Percentiles rank a stretch among this genome's conserved stretches.
These are phyloP conservation scores for Chaetothyriales sp. DNA, from an alignment of 2,329 filamentous ascomycete genomes.

Conservation along the genomic window DNA sequence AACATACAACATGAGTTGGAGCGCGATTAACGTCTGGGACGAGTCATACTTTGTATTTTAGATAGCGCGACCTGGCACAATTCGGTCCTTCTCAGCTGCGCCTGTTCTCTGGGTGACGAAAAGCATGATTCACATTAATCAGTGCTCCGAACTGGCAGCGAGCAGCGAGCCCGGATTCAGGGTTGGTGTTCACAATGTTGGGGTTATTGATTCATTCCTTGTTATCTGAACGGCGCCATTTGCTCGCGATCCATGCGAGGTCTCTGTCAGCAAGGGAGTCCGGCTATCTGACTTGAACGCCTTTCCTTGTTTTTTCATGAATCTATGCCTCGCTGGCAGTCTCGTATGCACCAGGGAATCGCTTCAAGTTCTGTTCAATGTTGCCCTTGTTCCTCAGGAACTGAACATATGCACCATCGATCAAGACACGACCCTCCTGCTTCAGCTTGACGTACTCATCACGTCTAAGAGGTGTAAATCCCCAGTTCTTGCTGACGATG, in stretches of 20 bases:
- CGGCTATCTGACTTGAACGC: neutral
- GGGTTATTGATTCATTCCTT: neutral
- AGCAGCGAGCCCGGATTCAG: too few relatives aligned
- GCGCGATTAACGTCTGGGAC: neutral
- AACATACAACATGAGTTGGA: neutral
- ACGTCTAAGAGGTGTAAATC: slow-evolving; percentile 94
- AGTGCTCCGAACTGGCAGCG: neutral
- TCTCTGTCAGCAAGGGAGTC: neutral
- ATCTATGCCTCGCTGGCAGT: slow-evolving; percentile 32
- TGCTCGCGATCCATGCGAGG: neutral
- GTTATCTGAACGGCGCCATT: neutral
- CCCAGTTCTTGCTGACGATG: slow-evolving; percentile 99
- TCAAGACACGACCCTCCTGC: slow-evolving; percentile 82
- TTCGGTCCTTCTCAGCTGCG: neutral
- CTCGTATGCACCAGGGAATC: slow-evolving; percentile 79
- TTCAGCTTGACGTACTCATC: slow-evolving; percentile 97
- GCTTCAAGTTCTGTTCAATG: slow-evolving; percentile 74
- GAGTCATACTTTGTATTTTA: neutral
- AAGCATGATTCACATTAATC: neutral
- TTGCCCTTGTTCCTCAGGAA: slow-evolving; percentile 92
- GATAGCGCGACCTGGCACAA: too few relatives aligned
- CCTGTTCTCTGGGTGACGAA: neutral
- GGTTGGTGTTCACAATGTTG: neutral
- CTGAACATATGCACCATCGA: slow-evolving; percentile 98
- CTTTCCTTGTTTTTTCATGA: neutral